Conservation (phyloP, 108 stramenopile genomes). For the Ochromonas danica region DNA sequence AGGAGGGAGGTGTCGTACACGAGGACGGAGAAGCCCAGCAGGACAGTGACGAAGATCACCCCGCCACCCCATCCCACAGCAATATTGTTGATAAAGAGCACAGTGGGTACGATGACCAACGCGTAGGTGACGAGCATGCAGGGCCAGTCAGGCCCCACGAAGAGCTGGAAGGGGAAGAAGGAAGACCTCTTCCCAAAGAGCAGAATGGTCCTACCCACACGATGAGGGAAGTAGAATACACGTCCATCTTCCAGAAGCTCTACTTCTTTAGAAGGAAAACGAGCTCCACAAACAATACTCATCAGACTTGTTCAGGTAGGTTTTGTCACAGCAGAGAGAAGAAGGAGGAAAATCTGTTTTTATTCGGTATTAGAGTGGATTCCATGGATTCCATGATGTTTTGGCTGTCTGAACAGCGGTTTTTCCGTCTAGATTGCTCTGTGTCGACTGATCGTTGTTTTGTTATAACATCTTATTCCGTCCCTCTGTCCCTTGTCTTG, state of each 20-base stretch:
- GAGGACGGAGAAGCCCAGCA: constrained; percentile 12
- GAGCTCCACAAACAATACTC: no score
- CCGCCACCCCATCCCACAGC: constrained; percentile 27
- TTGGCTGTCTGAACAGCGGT: no score
- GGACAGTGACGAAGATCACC: constrained; percentile 25
- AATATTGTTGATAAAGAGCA: constrained; percentile 42
- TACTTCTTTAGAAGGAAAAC: background rate
- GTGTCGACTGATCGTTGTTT: no score
- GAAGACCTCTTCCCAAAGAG: background rate
- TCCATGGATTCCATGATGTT: no score
- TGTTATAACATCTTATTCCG: no score
- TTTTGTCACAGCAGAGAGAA: no score
- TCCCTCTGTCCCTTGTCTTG: no score
- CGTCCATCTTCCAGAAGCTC: background rate
- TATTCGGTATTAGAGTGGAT: no score
- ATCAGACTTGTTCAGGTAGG: no score
- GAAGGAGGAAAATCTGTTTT: no score
- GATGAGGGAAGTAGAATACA: background rate
- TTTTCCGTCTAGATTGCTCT: no score
- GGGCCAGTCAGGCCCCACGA: constrained; percentile 47
- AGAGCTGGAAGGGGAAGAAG: background rate
- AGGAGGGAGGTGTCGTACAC: no score
- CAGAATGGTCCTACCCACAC: background rate
- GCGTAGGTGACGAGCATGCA: constrained; percentile 48
- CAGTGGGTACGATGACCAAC: constrained; percentile 38